These are phyloP conservation scores for Globisporangium ultimum DNA, from an alignment of 352 stramenopile species.

Conservation along the genomic window DNA sequence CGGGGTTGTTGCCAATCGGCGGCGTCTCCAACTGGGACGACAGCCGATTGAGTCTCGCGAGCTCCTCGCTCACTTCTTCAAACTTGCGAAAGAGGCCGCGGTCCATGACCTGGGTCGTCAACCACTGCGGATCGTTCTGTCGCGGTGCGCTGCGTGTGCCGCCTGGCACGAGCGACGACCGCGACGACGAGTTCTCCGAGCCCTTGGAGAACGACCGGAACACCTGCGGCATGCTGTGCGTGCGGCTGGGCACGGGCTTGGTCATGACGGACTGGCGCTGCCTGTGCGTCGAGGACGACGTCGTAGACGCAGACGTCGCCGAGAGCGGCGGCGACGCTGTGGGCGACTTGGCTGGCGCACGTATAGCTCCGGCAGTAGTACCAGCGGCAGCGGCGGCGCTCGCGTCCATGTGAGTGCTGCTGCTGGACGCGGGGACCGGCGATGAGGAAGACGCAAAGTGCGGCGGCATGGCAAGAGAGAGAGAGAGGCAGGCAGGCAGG, in stretches of 20 bases:
- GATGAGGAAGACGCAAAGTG: conserved; percentile 15
- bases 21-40: conserved; percentile 20
- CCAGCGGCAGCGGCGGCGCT: not conserved
- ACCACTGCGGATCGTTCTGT: conserved; percentile 8
- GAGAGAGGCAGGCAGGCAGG: not conserved
- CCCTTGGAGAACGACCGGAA: conserved; percentile 8
- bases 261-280: not conserved
- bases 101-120: conserved; percentile 27
- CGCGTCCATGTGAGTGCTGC: conserved; percentile 1
- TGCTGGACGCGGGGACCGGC: not conserved
- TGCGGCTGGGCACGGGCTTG: conserved; percentile 4
- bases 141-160: conserved; percentile 5
- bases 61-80: conserved; percentile 46
- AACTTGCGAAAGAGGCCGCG: conserved; percentile 56
- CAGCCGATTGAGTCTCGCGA: conserved; percentile 36
- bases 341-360: not conserved
- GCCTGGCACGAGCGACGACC: conserved; percentile 5
- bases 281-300: not conserved
- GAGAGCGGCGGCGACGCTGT: not conserved
- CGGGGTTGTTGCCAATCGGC: conserved; percentile 21
- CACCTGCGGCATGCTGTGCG: conserved; percentile 15
- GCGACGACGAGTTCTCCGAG: conserved; percentile 1
- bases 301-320: not conserved
- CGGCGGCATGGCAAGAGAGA: conserved; percentile 10
- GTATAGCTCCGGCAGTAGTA: not conserved